Evolutionary conservation across 306 rosid species (phyloP), one percentile per base, ranked within the genome.

Genomic region (Cajanus cajan): DNA sequence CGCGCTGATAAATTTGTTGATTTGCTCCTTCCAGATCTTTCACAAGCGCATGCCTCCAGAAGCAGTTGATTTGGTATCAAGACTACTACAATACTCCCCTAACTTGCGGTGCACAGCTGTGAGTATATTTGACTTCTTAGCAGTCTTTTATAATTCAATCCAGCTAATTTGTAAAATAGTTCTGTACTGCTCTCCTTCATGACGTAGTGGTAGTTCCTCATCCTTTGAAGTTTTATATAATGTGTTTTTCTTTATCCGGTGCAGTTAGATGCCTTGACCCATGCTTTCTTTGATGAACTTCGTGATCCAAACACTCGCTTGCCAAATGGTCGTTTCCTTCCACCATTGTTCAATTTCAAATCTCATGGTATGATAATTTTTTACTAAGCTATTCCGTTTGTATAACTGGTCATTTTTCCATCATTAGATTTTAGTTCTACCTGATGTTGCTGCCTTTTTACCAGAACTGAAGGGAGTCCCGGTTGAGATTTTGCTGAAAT

Each of bases 31-130:
- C 85, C 24, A 93, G 98, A 93, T 93, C 68, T 93, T 93, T 82
- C 91, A 91, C 85, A 93, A 89, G 82, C 94, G 98, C 43, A 91
- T 93, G 98, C 98, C 98, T 47, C 96, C 96, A 28, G 98, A 93
- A 82, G 98, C 98, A 58, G 98, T 93, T 81, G 98, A 93, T 86
- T 86, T 93, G 72, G 98, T 93, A 74, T 93, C 98, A 40, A 91
- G 98, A 93, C 90, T 93, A 28, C 83, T 93, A 51, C 98, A 93
- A 55, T 93, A 93, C 88, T 93, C 98, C 55, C 98, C 98, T 6
- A 89, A 91, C 81, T 81, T 91, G 58, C 92, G 98, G 19, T 90
- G 98, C 92, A 5, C 88, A 48, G 91, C 98, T 74, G 98, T 93
- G 85, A 85, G 96, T 85, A 71, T 5, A 73, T 19, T 19, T 39